Conservation (phyloP, 768 basidiomycete species). For the Dioszegia crocea region DNA sequence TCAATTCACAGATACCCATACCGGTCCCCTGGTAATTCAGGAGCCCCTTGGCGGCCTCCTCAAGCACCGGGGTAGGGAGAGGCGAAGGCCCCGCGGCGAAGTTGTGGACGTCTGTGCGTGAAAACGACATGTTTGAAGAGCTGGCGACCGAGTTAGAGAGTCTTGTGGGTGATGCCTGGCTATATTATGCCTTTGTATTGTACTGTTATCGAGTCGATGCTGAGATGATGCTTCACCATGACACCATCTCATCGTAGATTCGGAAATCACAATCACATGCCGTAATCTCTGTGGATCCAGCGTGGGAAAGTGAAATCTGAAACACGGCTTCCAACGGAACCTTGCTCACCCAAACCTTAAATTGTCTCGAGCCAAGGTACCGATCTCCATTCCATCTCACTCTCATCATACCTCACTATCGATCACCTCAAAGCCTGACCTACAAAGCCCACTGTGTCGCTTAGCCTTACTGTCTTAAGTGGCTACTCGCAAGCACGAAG, state of each 20-base stretch:
- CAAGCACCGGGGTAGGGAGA: conserved; percentile 77
- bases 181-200: too few species aligned
- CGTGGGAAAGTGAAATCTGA: conserved; percentile 1
- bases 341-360: not conserved
- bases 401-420: too few species aligned
- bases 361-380: not conserved
- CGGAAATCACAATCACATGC: not conserved
- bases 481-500: too few species aligned
- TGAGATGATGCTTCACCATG: not conserved
- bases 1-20: conserved; percentile 93
- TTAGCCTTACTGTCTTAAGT: too few species aligned
- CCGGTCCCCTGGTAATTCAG: conserved; percentile 86
- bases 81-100: conserved; percentile 94
- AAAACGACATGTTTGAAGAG: conserved; percentile 3
- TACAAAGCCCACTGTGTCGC: too few species aligned
- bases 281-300: not conserved
- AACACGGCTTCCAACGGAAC: not conserved
- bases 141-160: too few species aligned
- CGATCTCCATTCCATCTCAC: not conserved
- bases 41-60: conserved; percentile 76
- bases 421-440: too few species aligned
- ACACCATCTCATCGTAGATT: not conserved
- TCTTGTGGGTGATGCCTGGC: too few species aligned
- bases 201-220: conserved; percentile 4
- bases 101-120: conserved; percentile 65